Base-by-base conservation (phyloP, 1,284 basidiomycete species). In the Xerocomus cyaneibrunnescens region DNA sequence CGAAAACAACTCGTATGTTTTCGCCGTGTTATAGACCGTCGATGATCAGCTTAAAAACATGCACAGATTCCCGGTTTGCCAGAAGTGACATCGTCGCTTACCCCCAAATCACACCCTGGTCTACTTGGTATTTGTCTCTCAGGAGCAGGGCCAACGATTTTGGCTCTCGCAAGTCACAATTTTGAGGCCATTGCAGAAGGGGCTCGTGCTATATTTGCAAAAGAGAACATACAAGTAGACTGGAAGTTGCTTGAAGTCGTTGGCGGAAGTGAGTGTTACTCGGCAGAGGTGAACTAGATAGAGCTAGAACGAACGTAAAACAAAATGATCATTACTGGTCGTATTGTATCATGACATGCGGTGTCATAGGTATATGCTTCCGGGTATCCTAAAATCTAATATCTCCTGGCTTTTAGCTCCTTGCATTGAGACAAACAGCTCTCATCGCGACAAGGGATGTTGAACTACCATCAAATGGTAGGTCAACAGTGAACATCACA, bases 41-140 rank as follows among this genome's bases (percentile, higher is more conserved):
- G 42, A 13, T 17, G 16, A 25, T 23, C 21, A 9, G 47, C 52
- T 43, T 21, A 49, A 7, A 10, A 17, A 13, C 43, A 7, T 49
- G 32, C 10, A 12, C 65, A 97, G 92, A 98, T 99, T 54, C 97
- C 97, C 37, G 97, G 96, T 28, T 79, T 98, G 14, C 89, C 92
- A 12, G 87, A 91, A 66, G 92, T 98, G 41, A 92, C 96, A 13
- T 87, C 89, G 25, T 79, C 80, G 16, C 88, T 99, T 50, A 97
- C 94, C 0, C 95, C 95, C 7, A 65, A 79, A 14, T 87, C 89
- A 1, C 95, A 99, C 72, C 92, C 93, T 0, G 97, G 97, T 12
- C 76, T 99, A 4, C 79, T 99, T 17, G 97, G 97, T 7, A 98
- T 99, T 57, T 99, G 97, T 69, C 83, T 99, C 27, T 98, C 95